Evolutionary conservation across 805 yeast genomes (phyloP).

Genomic region (Kodamaea lidongshanica): DNA sequence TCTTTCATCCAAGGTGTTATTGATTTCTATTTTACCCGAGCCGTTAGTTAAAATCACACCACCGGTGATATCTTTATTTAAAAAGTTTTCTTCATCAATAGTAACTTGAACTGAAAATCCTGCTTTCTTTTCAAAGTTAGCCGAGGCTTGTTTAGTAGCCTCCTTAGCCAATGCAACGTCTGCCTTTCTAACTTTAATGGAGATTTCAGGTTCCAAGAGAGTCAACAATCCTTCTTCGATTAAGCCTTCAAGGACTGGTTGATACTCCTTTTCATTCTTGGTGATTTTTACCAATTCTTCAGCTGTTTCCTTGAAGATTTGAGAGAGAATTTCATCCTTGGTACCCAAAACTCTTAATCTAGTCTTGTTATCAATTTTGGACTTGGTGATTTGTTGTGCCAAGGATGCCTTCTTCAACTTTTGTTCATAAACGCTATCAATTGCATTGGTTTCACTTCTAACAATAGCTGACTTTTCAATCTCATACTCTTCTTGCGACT

Average conservation of each 20-base stretch:
- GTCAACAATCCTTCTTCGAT: slow-evolving; percentile 71
- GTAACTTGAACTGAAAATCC: slow-evolving; percentile 49
- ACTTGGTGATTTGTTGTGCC: slow-evolving; percentile 91
- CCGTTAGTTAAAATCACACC: slow-evolving; percentile 73
- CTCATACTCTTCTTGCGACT: slow-evolving; percentile 98
- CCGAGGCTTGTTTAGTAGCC: slow-evolving; percentile 56
- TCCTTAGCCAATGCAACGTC: slow-evolving; percentile 58
- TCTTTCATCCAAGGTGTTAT: slow-evolving; percentile 94
- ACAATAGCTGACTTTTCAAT: slow-evolving; percentile 95
- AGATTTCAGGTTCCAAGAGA: slow-evolving; percentile 64
- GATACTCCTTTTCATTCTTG: slow-evolving; percentile 53
- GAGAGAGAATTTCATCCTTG: slow-evolving; percentile 68
- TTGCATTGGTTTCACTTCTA: slow-evolving; percentile 83
- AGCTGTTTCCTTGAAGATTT: slow-evolving; percentile 67
- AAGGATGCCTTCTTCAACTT: slow-evolving; percentile 86
- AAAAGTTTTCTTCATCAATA: slow-evolving; percentile 50
- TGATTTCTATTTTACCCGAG: slow-evolving; percentile 77
- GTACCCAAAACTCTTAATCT: slow-evolving; percentile 85
- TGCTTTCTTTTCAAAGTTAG: slow-evolving; percentile 57
- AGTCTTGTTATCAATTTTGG: slow-evolving; percentile 92
- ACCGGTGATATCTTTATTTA: slow-evolving; percentile 68
- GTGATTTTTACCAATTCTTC: slow-evolving; percentile 53
- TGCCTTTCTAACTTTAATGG: slow-evolving; percentile 58
- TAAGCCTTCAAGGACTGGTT: slow-evolving; percentile 64
- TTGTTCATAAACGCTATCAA: slow-evolving; percentile 72